Percentiles rank a stretch among this genome's conserved stretches.
These are phyloP conservation scores for Myxozyma sirexii DNA, from an alignment of 805 yeast species.

Conservation along the genomic window DNA sequence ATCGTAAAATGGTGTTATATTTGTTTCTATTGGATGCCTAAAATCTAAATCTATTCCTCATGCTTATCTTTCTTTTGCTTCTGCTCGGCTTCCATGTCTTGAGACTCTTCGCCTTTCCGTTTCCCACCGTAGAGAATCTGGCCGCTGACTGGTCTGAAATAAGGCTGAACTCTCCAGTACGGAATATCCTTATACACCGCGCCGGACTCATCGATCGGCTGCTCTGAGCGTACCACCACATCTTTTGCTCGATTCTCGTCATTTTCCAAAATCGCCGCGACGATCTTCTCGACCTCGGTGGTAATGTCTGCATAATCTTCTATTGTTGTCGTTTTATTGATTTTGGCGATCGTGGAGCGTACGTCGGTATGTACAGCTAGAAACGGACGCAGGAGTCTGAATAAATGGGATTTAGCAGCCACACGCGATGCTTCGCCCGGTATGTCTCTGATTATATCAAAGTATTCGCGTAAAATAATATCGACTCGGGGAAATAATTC, in stretches of 20 bases:
- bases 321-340: conserved; percentile 45
- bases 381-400: conserved; percentile 82
- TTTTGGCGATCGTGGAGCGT: conserved; percentile 67
- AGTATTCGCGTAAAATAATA: conserved; percentile 77
- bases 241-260: conserved; percentile 67
- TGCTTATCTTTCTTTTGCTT: conserved; percentile 1
- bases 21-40: too few species aligned
- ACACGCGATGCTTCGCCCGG: conserved; percentile 73
- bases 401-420: conserved; percentile 91
- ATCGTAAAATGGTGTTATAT: too few species aligned
- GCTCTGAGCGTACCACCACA: conserved; percentile 48
- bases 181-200: conserved; percentile 81
- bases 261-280: conserved; percentile 56
- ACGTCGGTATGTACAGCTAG: conserved; percentile 75
- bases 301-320: conserved; percentile 63
- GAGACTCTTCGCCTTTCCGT: conserved; percentile 39
- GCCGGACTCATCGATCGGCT: conserved; percentile 70
- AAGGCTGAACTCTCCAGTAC: conserved; percentile 96
- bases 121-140: conserved; percentile 29
- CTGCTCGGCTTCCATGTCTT: not conserved
- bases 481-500: conserved; percentile 85
- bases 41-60: too few species aligned
- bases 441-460: conserved; percentile 69
- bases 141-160: conserved; percentile 88
- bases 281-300: conserved; percentile 65